A percentile compares a stretch with the other conserved stretches of the same genome.
phyloP scores from a whole-genome alignment of 2,329 filamentous ascomycete genomes.

The Dissoconium aciculare region DNA sequence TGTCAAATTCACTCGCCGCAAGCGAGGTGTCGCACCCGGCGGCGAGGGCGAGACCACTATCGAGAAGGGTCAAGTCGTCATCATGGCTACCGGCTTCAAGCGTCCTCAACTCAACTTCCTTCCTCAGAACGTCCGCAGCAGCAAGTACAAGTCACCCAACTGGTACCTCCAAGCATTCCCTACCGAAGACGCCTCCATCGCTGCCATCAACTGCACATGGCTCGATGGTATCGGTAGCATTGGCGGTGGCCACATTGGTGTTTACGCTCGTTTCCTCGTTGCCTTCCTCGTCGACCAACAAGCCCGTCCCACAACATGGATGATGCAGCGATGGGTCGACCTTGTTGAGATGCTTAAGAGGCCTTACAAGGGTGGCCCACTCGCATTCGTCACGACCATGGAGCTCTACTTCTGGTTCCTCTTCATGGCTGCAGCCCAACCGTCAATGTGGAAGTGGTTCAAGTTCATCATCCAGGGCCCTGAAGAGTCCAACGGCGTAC shows the following conservation, averaged over 20 bases:
- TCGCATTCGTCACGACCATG: slow-evolving; percentile 80
- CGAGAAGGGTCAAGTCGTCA: slow-evolving; percentile 60
- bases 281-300: slow-evolving; percentile 75
- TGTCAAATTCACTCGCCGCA: slow-evolving; percentile 55
- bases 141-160: slow-evolving; percentile 63
- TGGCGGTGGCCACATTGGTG: slow-evolving; percentile 77
- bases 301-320: slow-evolving; percentile 51
- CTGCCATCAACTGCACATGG: slow-evolving; percentile 72
- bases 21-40: slow-evolving; percentile 12
- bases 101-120: slow-evolving; percentile 60
- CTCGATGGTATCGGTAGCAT: slow-evolving; percentile 66
- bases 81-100: slow-evolving; percentile 71
- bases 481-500: slow-evolving; percentile 2
- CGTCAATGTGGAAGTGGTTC: slow-evolving; percentile 82
- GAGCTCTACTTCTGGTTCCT: slow-evolving; percentile 75
- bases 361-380: slow-evolving; percentile 54
- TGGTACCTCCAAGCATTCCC: slow-evolving; percentile 85
- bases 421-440: slow-evolving; percentile 65
- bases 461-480: slow-evolving; percentile 62
- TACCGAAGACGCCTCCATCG: slow-evolving; percentile 55
- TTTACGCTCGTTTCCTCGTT: slow-evolving; percentile 70
- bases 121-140: slow-evolving; percentile 54
- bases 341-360: slow-evolving; percentile 60
- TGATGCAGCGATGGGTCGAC: slow-evolving; percentile 78
- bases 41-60: slow-evolving; percentile 26